These are phyloP conservation scores for Annulohypoxylon bovei DNA, from an alignment of 495 filamentous ascomycete species.

Conservation along the genomic window DNA sequence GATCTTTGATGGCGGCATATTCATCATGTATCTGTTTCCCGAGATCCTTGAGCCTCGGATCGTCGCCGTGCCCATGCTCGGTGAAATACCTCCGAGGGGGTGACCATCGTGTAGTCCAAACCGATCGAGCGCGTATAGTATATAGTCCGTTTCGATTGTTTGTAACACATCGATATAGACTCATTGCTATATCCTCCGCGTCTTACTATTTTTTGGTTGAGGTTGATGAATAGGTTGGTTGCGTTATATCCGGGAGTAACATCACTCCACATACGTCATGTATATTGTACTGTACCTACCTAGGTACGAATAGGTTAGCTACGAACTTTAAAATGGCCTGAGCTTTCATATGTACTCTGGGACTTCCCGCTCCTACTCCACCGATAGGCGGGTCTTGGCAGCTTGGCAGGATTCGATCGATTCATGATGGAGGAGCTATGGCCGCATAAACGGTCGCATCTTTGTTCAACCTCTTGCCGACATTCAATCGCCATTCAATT, in stretches of 20 bases:
- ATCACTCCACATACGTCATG: slow-evolving; percentile 22
- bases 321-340: slow-evolving; percentile 7
- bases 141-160: slow-evolving; percentile 2
- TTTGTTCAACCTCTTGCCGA: slow-evolving; percentile 21
- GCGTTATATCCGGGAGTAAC: not conserved
- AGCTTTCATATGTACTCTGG: too few relatives aligned
- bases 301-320: not conserved
- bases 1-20: slow-evolving; percentile 74
- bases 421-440: not conserved
- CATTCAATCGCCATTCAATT: not conserved
- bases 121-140: not conserved
- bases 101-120: not conserved
- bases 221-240: not conserved
- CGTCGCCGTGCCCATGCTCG: slow-evolving; percentile 44
- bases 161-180: slow-evolving; percentile 24
- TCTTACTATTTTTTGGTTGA: not conserved
- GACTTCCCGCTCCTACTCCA: not conserved
- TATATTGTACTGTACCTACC: not conserved
- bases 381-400: not conserved
- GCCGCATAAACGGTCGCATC: slow-evolving; percentile 33
- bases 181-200: slow-evolving; percentile 18
- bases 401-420: not conserved
- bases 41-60: slow-evolving; percentile 69
- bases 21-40: slow-evolving; percentile 80
- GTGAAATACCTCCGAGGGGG: slow-evolving; percentile 35